Percentiles rank a stretch among this genome's conserved stretches.
Evolutionary conservation across 345 rosid species (phyloP).

Genomic region (Syzygium oleosum): DNA sequence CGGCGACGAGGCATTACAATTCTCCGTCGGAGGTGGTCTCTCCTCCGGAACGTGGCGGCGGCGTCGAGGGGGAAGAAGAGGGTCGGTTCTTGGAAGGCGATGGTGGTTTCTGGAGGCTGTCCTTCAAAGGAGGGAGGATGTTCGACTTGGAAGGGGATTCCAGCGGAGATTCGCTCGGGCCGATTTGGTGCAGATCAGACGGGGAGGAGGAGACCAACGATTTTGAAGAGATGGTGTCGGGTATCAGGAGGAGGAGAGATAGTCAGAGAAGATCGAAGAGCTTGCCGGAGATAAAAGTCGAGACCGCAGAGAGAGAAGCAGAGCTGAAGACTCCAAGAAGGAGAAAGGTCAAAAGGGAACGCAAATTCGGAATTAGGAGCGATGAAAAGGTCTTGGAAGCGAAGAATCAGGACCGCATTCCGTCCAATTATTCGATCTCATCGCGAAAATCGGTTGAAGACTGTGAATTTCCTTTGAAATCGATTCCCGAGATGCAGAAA

Average conservation of each 20-base stretch:
- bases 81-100: conserved; percentile 34
- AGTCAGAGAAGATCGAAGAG: conserved; percentile 15
- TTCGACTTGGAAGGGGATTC: conserved; percentile 3
- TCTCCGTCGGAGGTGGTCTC: conserved; percentile 3
- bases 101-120: conserved; percentile 47
- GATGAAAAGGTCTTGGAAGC: neutral
- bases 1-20: neutral
- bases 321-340: conserved; percentile 51
- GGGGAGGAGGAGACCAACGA: conserved; percentile 23
- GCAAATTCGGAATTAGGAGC: neutral
- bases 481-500: neutral
- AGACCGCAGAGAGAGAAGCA: conserved; percentile 6
- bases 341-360: conserved; percentile 18
- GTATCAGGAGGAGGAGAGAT: conserved; percentile 33
- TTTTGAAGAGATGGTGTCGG: conserved; percentile 35
- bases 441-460: conserved; percentile 36
- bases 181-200: conserved; percentile 22
- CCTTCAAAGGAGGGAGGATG: conserved; percentile 33
- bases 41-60: conserved; percentile 12
- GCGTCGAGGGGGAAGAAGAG: conserved; percentile 7
- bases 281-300: conserved; percentile 1
- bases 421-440: neutral
- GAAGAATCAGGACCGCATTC: neutral
- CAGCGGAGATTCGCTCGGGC: neutral
- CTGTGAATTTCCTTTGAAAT: conserved; percentile 1